Evolutionary conservation across 129 eudicot genomes (phyloP).

Genomic region (Solidago caesia): DNA sequence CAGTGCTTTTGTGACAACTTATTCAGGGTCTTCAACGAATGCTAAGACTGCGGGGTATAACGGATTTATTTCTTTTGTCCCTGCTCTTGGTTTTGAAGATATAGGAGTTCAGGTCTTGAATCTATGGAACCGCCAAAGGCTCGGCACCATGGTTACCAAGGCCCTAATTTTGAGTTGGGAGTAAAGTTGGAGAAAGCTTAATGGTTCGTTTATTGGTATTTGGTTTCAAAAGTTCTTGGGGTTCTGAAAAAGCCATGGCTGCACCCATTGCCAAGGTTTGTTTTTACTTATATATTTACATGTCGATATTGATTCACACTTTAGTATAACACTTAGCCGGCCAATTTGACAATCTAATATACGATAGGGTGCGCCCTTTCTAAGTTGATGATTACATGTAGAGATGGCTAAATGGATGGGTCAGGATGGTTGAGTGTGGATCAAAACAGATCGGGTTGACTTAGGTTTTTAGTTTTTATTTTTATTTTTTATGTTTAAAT

Average conservation of each 20-base stretch:
- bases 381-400: not conserved
- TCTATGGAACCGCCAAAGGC: conserved; percentile 23
- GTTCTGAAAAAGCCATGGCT: conserved; percentile 78
- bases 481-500: not conserved
- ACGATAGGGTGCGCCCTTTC: not conserved
- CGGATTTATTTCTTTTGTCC: conserved; percentile 76
- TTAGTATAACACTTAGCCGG: not conserved
- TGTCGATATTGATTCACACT: not conserved
- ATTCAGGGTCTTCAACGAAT: too few species aligned
- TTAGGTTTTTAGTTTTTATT: not conserved
- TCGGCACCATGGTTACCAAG: conserved; percentile 50
- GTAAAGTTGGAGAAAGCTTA: conserved; percentile 64
- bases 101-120: conserved; percentile 36
- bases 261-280: conserved; percentile 89
- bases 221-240: conserved; percentile 99
- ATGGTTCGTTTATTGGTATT: conserved; percentile 80
- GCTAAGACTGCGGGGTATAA: conserved; percentile 36
- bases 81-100: conserved; percentile 86
- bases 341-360: conserved; percentile 8
- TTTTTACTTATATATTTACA: conserved; percentile 7
- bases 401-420: not conserved
- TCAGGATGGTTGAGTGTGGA: not conserved
- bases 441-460: not conserved
- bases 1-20: too few species aligned
- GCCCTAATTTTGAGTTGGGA: conserved; percentile 45